Percentiles rank a stretch among this genome's conserved stretches.
phyloP scores from a whole-genome alignment of 2,329 filamentous ascomycete genomes.

The Alternaria arbusti region DNA sequence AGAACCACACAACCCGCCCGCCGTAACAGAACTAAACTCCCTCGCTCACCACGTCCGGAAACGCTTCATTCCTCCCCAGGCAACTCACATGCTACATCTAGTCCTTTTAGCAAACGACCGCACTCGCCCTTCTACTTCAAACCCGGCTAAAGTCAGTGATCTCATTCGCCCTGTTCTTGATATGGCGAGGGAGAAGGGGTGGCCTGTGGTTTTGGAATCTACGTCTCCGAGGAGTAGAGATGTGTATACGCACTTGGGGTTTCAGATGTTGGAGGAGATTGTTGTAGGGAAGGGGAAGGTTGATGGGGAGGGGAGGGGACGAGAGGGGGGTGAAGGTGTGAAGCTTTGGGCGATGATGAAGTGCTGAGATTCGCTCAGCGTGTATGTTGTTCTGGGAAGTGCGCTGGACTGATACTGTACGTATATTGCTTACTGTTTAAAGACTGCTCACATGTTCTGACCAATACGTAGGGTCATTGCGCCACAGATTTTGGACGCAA shows the following conservation, averaged over 20 bases:
- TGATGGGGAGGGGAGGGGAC: not conserved
- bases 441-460: not conserved
- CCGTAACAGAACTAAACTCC: not conserved
- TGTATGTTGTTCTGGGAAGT: not conserved
- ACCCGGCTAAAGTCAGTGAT: constrained; percentile 1
- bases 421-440: not conserved
- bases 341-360: constrained; percentile 15
- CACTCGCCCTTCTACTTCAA: not conserved
- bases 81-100: constrained; percentile 6
- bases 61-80: not conserved
- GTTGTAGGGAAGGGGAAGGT: constrained; percentile 1
- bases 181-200: constrained; percentile 8
- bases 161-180: constrained; percentile 9
- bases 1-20: not conserved
- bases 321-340: constrained; percentile 8
- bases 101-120: constrained; percentile 9
- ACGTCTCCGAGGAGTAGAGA: constrained; percentile 4
- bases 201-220: constrained; percentile 10
- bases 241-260: constrained; percentile 7
- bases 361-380: not conserved
- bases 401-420: not conserved
- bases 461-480: not conserved
- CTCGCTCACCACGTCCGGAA: not conserved
- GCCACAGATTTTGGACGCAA: not conserved
- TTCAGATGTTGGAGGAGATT: constrained; percentile 4